Conservation (phyloP, 352 stramenopile species). For the Aphanomyces euteiches region DNA sequence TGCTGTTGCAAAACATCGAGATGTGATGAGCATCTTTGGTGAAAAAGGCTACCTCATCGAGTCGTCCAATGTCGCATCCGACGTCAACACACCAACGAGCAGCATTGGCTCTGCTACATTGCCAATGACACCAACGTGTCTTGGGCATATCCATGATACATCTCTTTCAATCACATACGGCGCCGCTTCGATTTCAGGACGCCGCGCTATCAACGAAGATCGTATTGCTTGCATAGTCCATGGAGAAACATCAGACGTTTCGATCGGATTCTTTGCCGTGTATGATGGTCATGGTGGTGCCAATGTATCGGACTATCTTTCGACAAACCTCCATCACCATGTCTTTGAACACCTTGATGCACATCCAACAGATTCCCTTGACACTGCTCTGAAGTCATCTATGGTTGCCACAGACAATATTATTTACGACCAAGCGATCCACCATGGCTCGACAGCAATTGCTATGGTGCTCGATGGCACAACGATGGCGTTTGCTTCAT, state of each 20-base stretch:
- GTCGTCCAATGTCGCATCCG: slow-evolving; percentile 24
- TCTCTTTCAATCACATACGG: slow-evolving; percentile 56
- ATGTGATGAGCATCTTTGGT: slow-evolving; percentile 84
- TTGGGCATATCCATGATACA: not conserved
- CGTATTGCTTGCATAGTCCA: slow-evolving; percentile 43
- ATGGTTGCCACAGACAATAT: slow-evolving; percentile 62
- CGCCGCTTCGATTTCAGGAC: slow-evolving; percentile 66
- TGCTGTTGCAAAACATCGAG: slow-evolving; percentile 41
- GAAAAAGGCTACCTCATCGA: slow-evolving; percentile 73
- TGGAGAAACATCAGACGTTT: slow-evolving; percentile 50
- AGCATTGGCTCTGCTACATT: slow-evolving; percentile 14
- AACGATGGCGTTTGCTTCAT: slow-evolving; percentile 54
- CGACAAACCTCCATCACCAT: slow-evolving; percentile 52
- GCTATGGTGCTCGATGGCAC: slow-evolving; percentile 51
- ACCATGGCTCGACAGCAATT: slow-evolving; percentile 70
- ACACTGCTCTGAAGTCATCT: slow-evolving; percentile 40
- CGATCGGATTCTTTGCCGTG: slow-evolving; percentile 72
- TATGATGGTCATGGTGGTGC: slow-evolving; percentile 78
- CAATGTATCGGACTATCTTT: slow-evolving; percentile 66
- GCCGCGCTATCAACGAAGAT: slow-evolving; percentile 76
- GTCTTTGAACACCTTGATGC: slow-evolving; percentile 50
- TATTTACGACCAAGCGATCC: slow-evolving; percentile 66
- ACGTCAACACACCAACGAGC: slow-evolving; percentile 29
- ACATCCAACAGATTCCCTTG: slow-evolving; percentile 37
- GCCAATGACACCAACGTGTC: not conserved